Conservation (phyloP, 148 eudicot genomes). For the Rhododendron kiyosumense region DNA sequence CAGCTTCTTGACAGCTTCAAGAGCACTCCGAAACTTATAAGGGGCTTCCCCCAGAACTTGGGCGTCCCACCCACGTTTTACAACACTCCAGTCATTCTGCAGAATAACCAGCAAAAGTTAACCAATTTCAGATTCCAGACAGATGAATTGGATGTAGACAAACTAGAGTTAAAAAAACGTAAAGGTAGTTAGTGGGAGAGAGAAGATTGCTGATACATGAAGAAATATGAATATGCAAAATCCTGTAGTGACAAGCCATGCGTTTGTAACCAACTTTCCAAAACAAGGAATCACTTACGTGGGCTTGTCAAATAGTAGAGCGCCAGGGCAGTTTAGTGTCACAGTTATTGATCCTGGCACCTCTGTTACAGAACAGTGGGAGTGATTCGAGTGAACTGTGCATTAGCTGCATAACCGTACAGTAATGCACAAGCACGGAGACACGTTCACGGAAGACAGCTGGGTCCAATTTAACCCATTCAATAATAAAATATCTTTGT, state of each 20-base stretch:
- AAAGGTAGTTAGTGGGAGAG: neutral
- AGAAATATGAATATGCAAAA: neutral
- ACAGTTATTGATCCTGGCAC: neutral
- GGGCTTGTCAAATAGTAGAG: neutral
- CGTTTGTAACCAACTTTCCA: neutral
- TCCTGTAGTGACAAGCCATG: neutral
- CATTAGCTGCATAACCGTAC: neutral
- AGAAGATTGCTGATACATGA: neutral
- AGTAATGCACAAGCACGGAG: neutral
- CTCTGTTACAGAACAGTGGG: neutral
- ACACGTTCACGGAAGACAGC: neutral
- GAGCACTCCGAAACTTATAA: conserved; percentile 60
- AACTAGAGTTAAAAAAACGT: neutral
- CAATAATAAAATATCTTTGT: neutral
- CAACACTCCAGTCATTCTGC: conserved; percentile 92
- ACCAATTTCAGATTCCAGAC: neutral
- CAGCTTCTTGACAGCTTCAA: conserved; percentile 80
- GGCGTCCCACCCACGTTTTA: conserved; percentile 97
- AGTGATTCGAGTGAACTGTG: neutral
- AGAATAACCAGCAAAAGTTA: neutral
- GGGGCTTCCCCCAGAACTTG: conserved; percentile 99
- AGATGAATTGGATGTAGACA: neutral
- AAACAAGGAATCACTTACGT: neutral
- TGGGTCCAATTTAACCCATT: neutral
- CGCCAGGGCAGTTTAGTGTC: neutral